Evolutionary conservation across 768 basidiomycete species (phyloP), one percentile per base, ranked within the genome.

Genomic region (Auricularia heimuer): DNA sequence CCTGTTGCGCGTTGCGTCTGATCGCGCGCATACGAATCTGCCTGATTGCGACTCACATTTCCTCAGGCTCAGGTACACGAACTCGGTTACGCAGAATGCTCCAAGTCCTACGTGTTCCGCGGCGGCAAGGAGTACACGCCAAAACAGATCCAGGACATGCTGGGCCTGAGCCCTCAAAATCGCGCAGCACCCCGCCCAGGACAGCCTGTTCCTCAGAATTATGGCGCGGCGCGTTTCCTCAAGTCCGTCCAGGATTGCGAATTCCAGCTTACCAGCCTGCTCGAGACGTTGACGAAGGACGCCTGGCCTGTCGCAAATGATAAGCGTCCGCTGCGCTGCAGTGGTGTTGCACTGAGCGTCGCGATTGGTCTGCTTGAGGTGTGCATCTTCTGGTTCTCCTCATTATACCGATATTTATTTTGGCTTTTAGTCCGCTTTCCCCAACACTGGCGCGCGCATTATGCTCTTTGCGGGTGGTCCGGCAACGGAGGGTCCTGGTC

Each of bases 111-210:
- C 75, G 97, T 98, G 65, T 99, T 99, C 86, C 89, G 96, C 34
- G 97, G 97, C 54, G 91, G 89, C 12, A 99, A 98, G 76, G 97
- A 99, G 70, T 98, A 99, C 73, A 77, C 87, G 64, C 87, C 92
- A 47, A 98, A 98, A 78, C 94, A 97, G 69, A 98, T 98, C 69
- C 92, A 94, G 75, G 96, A 98, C 70, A 98, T 99, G 95, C 89
- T 98, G 51, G 92, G 90, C 33, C 83, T 98, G 54, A 86, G 83
- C 71, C 82, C 88, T 2, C 86, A 86, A 68, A 83, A 85, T 68
- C 88, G 91, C 29, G 91, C 90, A 21, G 90, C 91, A 2, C 92
- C 92, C 62, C 90, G 91, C 47, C 89, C 91, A 4, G 92, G 90
- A 2, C 90, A 92, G 68, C 87, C 90, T 6, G 81, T 88, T 76